Base-by-base conservation (phyloP, 2,329 filamentous ascomycete species). In the Pseudogymnoascus sp. region DNA sequence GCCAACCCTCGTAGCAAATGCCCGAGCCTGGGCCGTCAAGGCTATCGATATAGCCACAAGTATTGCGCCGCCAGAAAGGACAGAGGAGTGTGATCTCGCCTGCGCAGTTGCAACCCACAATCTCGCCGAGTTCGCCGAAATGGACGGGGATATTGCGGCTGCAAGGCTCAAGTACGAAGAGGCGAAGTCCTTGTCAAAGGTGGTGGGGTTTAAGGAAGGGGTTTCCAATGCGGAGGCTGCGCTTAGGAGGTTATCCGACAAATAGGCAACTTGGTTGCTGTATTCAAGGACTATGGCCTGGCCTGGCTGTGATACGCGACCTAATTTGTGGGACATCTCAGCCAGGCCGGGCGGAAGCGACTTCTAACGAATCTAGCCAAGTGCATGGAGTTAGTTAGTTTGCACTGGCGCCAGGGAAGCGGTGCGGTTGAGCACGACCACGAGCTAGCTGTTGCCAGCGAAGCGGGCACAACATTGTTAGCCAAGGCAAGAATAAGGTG, bases 81-180 rank as follows among this genome's bases (percentile, higher is more conserved):
- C 85, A 2, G 81, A 87, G 59, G 91, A 96, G 71, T 97, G 93
- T 71, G 91, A 96, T 72, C 75, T 88, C 62, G 90, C 88, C 1
- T 97, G 92, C 70, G 89, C 88, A 2, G 89, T 88, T 5, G 89
- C 92, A 6, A 85, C 90, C n/a, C 89, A 91, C 74, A 96, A 95
- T 72, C 82, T 96, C 61, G 93, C 87, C 23, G 90, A 95, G 69
- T 87, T 97, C 67, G 88, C 90, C 0, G 85, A 89, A 67, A 87
- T 94, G 82, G 76, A 86, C 64, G 87, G 88, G 1, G 82, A 89
- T 68, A 70, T 79, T 1, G 77, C 78, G 3, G 81, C 89, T 67
- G 92, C 93, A 1, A 81, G 81, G 69, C 80, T 79, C 68, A 83
- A 83, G 70, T 96, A 90, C 71, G 76, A 81, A 61, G 84, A 95